Evolutionary conservation across 441 rosid genomes (phyloP).

Genomic region (Gossypium aridum): DNA sequence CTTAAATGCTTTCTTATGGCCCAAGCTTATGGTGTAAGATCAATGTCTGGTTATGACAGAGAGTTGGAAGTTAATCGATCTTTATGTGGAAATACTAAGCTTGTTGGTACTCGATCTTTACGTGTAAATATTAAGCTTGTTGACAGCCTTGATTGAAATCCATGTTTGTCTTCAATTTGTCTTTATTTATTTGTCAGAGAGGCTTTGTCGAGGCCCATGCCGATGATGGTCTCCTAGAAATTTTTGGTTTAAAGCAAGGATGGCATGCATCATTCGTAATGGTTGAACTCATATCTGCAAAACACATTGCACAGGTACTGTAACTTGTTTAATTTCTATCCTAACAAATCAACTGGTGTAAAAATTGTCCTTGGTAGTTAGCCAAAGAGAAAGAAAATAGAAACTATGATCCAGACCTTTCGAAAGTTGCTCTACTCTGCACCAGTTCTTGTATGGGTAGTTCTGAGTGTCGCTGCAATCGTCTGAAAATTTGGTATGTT

Average conservation of each 20-base stretch:
- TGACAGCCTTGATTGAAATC: not conserved
- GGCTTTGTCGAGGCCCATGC: conserved; percentile 92
- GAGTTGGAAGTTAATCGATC: not conserved
- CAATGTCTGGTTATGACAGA: not conserved
- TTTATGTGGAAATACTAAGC: not conserved
- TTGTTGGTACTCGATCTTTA: not conserved
- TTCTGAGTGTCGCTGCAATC: not conserved
- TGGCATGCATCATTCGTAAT: conserved; percentile 99
- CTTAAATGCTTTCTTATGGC: not conserved
- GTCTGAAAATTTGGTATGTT: not conserved
- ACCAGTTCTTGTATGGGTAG: not conserved
- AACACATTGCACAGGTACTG: conserved; percentile 91
- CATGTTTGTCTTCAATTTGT: not conserved
- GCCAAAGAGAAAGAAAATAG: not conserved
- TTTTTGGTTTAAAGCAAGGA: conserved; percentile 92
- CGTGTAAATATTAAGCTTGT: not conserved
- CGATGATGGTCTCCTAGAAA: conserved; percentile 91
- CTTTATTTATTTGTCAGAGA: conserved; percentile 37
- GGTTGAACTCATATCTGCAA: conserved; percentile 97
- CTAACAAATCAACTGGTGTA: too few relatives aligned
- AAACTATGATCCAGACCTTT: not conserved
- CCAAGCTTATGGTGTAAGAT: not conserved
- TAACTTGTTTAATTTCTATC: not conserved
- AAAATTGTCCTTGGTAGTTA: not conserved
- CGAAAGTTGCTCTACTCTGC: not conserved